These are phyloP conservation scores for Neoarthrinium moseri DNA, from an alignment of 2,329 filamentous ascomycete species.

Conservation along the genomic window DNA sequence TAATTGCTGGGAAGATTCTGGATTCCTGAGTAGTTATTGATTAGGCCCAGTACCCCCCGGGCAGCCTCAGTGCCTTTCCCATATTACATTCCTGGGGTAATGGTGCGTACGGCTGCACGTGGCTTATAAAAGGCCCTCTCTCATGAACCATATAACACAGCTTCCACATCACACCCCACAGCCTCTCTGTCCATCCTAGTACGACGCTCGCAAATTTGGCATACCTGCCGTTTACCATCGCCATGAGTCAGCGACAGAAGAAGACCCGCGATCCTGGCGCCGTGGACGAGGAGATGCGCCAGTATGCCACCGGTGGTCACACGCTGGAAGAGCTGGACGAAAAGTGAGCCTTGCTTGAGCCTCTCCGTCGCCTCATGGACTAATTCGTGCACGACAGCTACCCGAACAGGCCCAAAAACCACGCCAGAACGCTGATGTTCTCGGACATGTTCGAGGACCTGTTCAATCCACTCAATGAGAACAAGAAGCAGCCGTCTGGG, in stretches of 20 bases:
- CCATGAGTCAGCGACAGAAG: conserved; percentile 31
- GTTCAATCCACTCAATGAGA: conserved; percentile 78
- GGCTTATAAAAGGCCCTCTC: no score
- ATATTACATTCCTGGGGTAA: no score
- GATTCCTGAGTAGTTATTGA: no score
- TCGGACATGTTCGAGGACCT: conserved; percentile 73
- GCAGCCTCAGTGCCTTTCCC: no score
- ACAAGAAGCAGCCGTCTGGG: conserved; percentile 71
- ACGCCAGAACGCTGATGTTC: conserved; percentile 77
- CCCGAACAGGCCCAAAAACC: conserved; percentile 79
- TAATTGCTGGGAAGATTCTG: no score
- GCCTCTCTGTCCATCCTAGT: no score
- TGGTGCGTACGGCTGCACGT: no score
- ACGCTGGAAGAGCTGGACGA: conserved; percentile 42
- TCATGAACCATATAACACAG: no score
- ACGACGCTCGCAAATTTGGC: no score
- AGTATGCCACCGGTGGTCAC: conserved; percentile 42
- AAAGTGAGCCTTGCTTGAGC: conserved; percentile 31
- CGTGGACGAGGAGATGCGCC: conserved; percentile 48
- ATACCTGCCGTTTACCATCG: no score
- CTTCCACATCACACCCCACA: no score
- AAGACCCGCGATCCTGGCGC: conserved; percentile 37
- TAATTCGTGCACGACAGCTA: conserved; percentile 55
- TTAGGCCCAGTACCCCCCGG: no score
- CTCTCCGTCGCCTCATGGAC: conserved; percentile 7